phyloP scores from a whole-genome alignment of 768 basidiomycete genomes.

The Leucogyrophana mollusca region DNA sequence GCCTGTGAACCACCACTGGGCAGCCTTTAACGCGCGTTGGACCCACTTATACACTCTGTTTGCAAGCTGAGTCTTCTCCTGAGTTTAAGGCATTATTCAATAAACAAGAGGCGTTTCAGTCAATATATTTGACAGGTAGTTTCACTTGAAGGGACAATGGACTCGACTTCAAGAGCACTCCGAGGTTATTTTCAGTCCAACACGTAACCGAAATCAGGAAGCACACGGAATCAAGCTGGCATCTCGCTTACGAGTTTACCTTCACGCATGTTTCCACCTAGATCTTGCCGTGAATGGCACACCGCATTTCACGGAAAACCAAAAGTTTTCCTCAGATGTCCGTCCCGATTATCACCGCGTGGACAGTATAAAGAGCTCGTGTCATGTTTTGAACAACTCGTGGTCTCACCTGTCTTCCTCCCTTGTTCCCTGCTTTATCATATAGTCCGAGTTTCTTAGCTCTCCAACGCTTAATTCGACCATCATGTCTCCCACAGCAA shows the following conservation, averaged over 20 bases:
- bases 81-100: too few relatives aligned
- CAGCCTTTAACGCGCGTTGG: too few relatives aligned
- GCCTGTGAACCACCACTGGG: too few relatives aligned
- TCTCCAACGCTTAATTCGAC: background rate
- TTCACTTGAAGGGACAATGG: too few relatives aligned
- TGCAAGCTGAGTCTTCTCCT: too few relatives aligned
- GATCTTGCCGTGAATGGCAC: constrained; percentile 1
- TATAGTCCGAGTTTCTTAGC: constrained; percentile 11
- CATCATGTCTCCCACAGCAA: constrained; percentile 25
- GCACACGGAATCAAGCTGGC: background rate
- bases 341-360: constrained; percentile 1
- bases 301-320: background rate
- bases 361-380: constrained; percentile 25
- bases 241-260: background rate
- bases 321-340: background rate
- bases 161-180: too few relatives aligned
- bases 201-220: too few relatives aligned
- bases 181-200: too few relatives aligned
- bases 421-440: constrained; percentile 13
- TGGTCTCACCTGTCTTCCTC: background rate
- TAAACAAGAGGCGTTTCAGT: too few relatives aligned
- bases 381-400: constrained; percentile 17
- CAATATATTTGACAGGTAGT: too few relatives aligned
- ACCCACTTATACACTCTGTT: too few relatives aligned
- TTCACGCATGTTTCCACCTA: background rate